Conservation (phyloP, 345 rosid genomes). For the Anastatica hierochuntica region DNA sequence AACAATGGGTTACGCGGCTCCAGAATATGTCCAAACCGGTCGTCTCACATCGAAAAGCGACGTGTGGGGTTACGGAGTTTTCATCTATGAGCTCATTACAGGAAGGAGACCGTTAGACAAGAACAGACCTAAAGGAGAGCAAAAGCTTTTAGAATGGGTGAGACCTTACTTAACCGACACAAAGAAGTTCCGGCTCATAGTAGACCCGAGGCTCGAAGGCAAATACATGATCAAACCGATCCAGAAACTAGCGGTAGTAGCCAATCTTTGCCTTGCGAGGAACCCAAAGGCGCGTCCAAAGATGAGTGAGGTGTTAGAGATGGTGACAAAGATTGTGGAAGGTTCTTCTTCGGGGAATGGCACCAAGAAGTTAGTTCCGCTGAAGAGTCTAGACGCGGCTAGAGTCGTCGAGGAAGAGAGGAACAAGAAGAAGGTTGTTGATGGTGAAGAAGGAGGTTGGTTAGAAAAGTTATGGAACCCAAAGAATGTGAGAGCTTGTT, state of each 20-base stretch:
- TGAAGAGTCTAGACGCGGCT: conserved; percentile 28
- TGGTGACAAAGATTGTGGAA: conserved; percentile 45
- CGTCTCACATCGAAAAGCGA: conserved; percentile 79
- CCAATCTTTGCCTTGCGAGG: conserved; percentile 58
- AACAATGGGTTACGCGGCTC: conserved; percentile 90
- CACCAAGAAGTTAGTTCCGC: conserved; percentile 26
- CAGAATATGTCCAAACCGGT: conserved; percentile 80
- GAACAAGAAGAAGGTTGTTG: conserved; percentile 29
- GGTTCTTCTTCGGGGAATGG: conserved; percentile 19
- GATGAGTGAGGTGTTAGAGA: conserved; percentile 86
- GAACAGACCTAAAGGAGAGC: conserved; percentile 74
- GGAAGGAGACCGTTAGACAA: conserved; percentile 78
- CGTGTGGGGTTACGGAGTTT: conserved; percentile 87
- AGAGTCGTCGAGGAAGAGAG: background rate
- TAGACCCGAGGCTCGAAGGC: conserved; percentile 64
- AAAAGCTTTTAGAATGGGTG: conserved; percentile 80
- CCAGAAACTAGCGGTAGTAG: conserved; percentile 50
- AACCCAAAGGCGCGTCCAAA: conserved; percentile 69
- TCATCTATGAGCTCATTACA: conserved; percentile 82
- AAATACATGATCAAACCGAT: conserved; percentile 39
- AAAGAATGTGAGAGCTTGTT: conserved; percentile 35
- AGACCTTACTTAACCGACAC: conserved; percentile 55
- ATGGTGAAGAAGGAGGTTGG: conserved; percentile 32
- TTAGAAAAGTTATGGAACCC: conserved; percentile 33
- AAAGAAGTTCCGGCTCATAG: conserved; percentile 40